Evolutionary conservation across 495 filamentous ascomycete genomes (phyloP), one percentile per base, ranked within the genome.

Genomic region (Pyrenula massariospora): DNA sequence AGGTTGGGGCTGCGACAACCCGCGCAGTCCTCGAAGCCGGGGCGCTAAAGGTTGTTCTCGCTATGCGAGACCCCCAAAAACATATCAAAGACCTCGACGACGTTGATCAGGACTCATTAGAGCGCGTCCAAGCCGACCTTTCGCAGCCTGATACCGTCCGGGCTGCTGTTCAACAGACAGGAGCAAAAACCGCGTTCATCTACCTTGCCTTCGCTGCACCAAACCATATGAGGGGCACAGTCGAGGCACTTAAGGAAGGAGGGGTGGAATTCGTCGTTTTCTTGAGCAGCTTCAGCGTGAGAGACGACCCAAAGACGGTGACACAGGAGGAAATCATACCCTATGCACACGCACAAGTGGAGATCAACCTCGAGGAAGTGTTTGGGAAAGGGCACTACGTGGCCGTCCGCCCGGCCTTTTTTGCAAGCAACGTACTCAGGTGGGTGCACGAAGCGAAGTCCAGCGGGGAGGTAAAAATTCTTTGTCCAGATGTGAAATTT

Each of bases 91-190:
- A 42, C 8, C 31, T 42, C 8, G 31, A 56, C 12, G 23, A 58
- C 15, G 66, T 64, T 24, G 31, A 65, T 12, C 24, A 11, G 19
- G 55, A 36, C 11, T 49, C 48, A 1, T 64, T 62, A 24, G 23
- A 62, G 56, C 52, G 68, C n/a, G 54, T 70, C 50, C 58, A 66
- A 10, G 64, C 67, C 2, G 68, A 71, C 52, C 61, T 71, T 21
- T 59, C 54, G 20, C 22, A 68, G 1, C 66, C 68, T 10, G 64
- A 67, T 0, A 61, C 57, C 24, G 52, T 70, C 24, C 11, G 20
- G 2, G 54, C 57, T 1, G 67, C 68, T 1, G 67, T 70, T 0
- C 12, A 24, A 12, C 31, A 53, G 8, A 57, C 64, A 0, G 57
- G 58, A 15, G 68, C 68, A 1, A 61, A 62, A 12, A 54, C 57